Base-by-base conservation (phyloP, 345 rosid species). In the Aethionema arabicum region DNA sequence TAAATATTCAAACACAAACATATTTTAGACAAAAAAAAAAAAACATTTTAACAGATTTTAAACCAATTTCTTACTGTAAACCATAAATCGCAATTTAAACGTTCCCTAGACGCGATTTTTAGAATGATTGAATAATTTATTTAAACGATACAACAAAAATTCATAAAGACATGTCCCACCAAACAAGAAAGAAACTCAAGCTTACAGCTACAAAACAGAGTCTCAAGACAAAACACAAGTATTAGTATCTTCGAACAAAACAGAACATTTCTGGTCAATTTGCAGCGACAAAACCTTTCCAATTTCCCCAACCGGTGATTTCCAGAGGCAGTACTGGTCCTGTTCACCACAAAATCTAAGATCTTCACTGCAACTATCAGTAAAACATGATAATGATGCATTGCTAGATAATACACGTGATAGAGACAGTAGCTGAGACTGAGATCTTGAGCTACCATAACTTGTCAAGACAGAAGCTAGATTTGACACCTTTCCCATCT, bases 261-360 rank as follows among this genome's bases (percentile, higher is more conserved):
- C 70, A 12, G 40, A 76, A 52, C 11, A 40, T 57, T 65, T 39
- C 13, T 78, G 3, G 3, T 72, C 72, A 2, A 57, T 66, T 16
- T 84, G 91, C 73, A 86, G 72, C 15, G 90, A 84, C 69, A 90
- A 76, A 12, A 87, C 64, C 56, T 38, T 35, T 50, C 77, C 81
- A n/a, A 73, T 62, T 65, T 78, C 84, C 15, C 61, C 74, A 33
- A 64, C 79, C 2, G 82, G 80, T 60, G 83, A 65, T 67, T 74
- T 55, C 61, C 65, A 81, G 49, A 65, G 69, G 70, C 73, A 74
- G 36, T 33, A 31, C 43, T 11, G 45, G 49, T 56, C 53, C 12
- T 45, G 65, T 37, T 56, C 51, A 57, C 75, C 52, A 0, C 74
- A 65, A 44, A 11, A 29, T 67, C 59, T 75, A 27, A 16, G 43